These are phyloP conservation scores for Pleurotus eryngii DNA, from an alignment of 768 basidiomycete species.

Conservation along the genomic window DNA sequence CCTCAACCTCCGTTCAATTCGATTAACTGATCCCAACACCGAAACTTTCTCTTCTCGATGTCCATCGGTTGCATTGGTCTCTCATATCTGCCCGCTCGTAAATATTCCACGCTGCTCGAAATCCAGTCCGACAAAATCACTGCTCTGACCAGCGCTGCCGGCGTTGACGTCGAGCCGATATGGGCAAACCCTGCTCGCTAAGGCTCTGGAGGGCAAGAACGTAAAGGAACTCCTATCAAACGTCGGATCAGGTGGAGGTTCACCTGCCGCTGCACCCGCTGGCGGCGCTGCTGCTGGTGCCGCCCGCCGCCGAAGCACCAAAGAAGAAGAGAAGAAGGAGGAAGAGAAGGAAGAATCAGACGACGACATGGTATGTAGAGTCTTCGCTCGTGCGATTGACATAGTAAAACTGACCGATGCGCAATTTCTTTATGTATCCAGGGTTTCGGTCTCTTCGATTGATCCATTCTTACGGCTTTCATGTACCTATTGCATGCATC, in stretches of 20 bases:
- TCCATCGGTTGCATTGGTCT: neutral
- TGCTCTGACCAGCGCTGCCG: constrained; percentile 80
- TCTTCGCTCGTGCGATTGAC: neutral
- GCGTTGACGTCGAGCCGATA: constrained; percentile 89
- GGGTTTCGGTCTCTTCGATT: constrained; percentile 98
- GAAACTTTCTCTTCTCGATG: neutral
- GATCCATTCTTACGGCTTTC: constrained; percentile 23
- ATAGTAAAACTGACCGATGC: neutral
- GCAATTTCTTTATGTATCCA: constrained; percentile 22
- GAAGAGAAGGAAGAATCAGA: constrained; percentile 88
- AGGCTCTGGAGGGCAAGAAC: constrained; percentile 97
- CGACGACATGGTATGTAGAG: constrained; percentile 74
- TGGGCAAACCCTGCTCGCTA: constrained; percentile 95
- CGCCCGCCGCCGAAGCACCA: constrained; percentile 68
- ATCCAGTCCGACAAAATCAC: constrained; percentile 86
- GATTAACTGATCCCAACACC: neutral
- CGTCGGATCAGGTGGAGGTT: constrained; percentile 87
- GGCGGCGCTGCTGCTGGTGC: constrained; percentile 56
- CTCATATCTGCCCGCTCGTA: neutral
- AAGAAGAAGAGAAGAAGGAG: constrained; percentile 80
- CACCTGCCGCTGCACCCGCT: constrained; percentile 51
- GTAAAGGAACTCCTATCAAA: constrained; percentile 93
- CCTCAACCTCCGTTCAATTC: neutral
- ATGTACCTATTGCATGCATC: constrained; percentile 5
- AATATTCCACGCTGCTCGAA: neutral